phyloP scores from a whole-genome alignment of 2,329 filamentous ascomycete species.

The Triangularia setosa region DNA sequence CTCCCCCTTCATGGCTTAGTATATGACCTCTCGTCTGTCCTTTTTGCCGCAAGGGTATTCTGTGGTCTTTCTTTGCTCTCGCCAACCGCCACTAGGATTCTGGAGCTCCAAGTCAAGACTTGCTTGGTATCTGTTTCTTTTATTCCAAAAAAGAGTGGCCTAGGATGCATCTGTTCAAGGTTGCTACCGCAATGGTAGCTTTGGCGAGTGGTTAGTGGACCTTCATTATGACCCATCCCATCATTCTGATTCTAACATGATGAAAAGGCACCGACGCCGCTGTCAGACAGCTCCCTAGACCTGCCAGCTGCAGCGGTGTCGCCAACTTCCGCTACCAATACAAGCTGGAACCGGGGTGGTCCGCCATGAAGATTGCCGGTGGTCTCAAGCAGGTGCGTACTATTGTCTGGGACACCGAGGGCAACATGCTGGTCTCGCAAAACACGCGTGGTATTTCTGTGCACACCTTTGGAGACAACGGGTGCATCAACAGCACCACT shows the following conservation, averaged over 20 bases:
- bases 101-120: neutral
- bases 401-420: slow-evolving; percentile 34
- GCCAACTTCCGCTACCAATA: slow-evolving; percentile 31
- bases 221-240: neutral
- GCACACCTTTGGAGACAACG: slow-evolving; percentile 38
- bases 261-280: slow-evolving; percentile 15
- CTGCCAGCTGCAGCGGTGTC: slow-evolving; percentile 35
- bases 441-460: slow-evolving; percentile 36
- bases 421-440: slow-evolving; percentile 38
- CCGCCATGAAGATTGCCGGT: slow-evolving; percentile 38
- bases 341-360: slow-evolving; percentile 35
- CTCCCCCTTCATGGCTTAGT: neutral
- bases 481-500: slow-evolving; percentile 37
- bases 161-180: slow-evolving; percentile 22
- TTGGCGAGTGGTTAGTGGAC: slow-evolving; percentile 18
- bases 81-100: neutral
- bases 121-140: neutral
- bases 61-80: neutral
- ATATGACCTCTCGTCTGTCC: neutral
- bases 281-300: slow-evolving; percentile 30
- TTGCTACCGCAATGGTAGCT: slow-evolving; percentile 13
- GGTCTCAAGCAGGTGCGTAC: slow-evolving; percentile 35
- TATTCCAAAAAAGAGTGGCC: neutral
- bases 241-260: neutral
- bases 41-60: neutral